Evolutionary conservation across 2,329 filamentous ascomycete genomes (phyloP).

Genomic region (Massarina eburnea): DNA sequence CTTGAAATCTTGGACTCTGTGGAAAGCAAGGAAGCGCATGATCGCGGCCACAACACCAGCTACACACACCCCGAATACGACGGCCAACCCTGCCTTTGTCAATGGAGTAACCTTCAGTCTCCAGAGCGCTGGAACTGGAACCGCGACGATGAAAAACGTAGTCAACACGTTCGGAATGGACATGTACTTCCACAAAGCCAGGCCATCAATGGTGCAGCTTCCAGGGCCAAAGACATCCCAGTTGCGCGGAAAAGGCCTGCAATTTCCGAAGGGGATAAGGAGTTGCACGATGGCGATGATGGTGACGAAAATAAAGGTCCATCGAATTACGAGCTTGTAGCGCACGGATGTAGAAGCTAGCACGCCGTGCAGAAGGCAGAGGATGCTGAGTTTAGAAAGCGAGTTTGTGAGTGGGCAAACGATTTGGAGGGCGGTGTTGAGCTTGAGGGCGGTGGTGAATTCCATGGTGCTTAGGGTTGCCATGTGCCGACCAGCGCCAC

Average conservation of each 20-base stretch:
- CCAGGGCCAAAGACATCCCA: slow-evolving; percentile 11
- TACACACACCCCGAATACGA: slow-evolving; percentile 16
- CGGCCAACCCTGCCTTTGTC: slow-evolving; percentile 13
- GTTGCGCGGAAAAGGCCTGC: slow-evolving; percentile 20
- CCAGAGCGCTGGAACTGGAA: slow-evolving; percentile 18
- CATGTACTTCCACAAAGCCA: slow-evolving; percentile 21
- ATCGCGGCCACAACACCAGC: slow-evolving; percentile 18
- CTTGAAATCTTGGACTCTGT: slow-evolving; percentile 14
- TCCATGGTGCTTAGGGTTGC: slow-evolving; percentile 5
- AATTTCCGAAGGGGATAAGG: slow-evolving; percentile 25
- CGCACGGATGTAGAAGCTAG: slow-evolving; percentile 10
- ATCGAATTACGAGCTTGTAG: slow-evolving; percentile 12
- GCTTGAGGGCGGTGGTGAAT: slow-evolving; percentile 13
- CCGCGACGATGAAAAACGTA: slow-evolving; percentile 17
- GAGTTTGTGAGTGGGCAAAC: slow-evolving; percentile 26
- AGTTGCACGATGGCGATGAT: slow-evolving; percentile 18
- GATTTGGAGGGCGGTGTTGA: slow-evolving; percentile 16
- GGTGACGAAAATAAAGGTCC: slow-evolving; percentile 16
- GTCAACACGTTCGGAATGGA: slow-evolving; percentile 21
- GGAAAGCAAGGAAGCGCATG: slow-evolving; percentile 21
- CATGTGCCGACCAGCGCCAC: slow-evolving; percentile 20
- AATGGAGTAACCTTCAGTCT: slow-evolving; percentile 12
- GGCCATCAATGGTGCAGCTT: slow-evolving; percentile 12
- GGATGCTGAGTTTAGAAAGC: slow-evolving; percentile 21
- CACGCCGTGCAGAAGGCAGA: slow-evolving; percentile 18